These are phyloP conservation scores for Tagetes erecta DNA, from an alignment of 129 eudicot genomes.

Conservation along the genomic window DNA sequence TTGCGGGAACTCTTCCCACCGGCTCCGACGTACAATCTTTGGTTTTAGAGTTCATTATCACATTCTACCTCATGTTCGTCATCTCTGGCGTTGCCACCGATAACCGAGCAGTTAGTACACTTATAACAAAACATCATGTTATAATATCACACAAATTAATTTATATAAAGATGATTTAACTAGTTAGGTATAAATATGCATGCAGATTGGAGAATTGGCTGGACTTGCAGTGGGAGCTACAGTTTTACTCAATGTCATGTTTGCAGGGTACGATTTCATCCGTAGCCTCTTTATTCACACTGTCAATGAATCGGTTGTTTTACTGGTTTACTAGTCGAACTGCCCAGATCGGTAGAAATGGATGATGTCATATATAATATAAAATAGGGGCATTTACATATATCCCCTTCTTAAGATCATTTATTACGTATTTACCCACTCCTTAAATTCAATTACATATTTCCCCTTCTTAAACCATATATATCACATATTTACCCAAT, in stretches of 20 bases:
- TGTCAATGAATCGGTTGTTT: too few species aligned
- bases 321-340: too few species aligned
- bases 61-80: conserved; percentile 91
- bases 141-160: background rate
- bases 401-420: too few species aligned
- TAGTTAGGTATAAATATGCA: background rate
- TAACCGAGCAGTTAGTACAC: conserved; percentile 72
- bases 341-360: too few species aligned
- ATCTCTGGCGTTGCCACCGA: conserved; percentile 89
- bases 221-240: conserved; percentile 90
- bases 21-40: conserved; percentile 71
- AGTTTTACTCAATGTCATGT: conserved; percentile 70
- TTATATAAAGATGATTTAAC: background rate
- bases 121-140: background rate
- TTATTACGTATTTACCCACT: too few species aligned
- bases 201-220: conserved; percentile 90
- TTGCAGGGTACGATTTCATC: conserved; percentile 60
- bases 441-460: too few species aligned
- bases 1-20: conserved; percentile 68
- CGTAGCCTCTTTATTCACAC: background rate
- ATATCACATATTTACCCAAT: too few species aligned
- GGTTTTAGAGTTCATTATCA: conserved; percentile 69
- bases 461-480: too few species aligned
- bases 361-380: too few species aligned
- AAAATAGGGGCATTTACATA: too few species aligned